Base-by-base conservation (phyloP, 495 filamentous ascomycete species). In the Talaromyces proteolyticus region DNA sequence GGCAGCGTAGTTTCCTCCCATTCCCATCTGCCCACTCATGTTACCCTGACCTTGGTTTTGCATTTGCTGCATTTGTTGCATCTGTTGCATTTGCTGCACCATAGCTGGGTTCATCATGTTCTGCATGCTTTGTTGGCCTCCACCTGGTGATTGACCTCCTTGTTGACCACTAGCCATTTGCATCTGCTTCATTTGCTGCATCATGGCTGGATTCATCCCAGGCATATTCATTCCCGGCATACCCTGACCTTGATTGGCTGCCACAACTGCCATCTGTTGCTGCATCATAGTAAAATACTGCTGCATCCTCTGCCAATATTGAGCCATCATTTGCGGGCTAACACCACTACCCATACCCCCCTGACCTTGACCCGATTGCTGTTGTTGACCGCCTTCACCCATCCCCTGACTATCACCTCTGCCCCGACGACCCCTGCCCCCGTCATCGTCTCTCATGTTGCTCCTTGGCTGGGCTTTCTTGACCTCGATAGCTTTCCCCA, bases 291-390 rank as follows among this genome's bases (percentile, higher is more conserved):
- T 74, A 65, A 98, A 90, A 65, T 95, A 95, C 63, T 94, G 87
- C 64, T 98, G 94, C 89, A 98, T 95, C 20, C 91, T 82, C 61
- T 94, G 88, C 81, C 91, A 90, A 68, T 96, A 96, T 67, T 95
- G 90, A 2, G 93, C 93, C 91, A 98, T 96, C 79, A 95, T 81
- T 60, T 94, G 89, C 0, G 93, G 93, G 7, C 87, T 91, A 82
- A 97, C 89, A 24, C 86, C 85, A 39, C 67, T 69, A 22, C 60
- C 58, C 60, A 74, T 67, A 37, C 70, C 67, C 37, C 52, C 64
- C 54, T 72, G 66, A n/a, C 59, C 65, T 53, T 70, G 67, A 36
- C 59, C 65, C 41, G 63, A 64, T 21, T 56, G 44, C 36, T 74
- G 79, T 69, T 67, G 81, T 58, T 78, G 72, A 53, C 65, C 65